These are phyloP conservation scores for Cokeromyces recurvatus DNA, from an alignment of 371 early-diverging fungal genomes.

Conservation along the genomic window DNA sequence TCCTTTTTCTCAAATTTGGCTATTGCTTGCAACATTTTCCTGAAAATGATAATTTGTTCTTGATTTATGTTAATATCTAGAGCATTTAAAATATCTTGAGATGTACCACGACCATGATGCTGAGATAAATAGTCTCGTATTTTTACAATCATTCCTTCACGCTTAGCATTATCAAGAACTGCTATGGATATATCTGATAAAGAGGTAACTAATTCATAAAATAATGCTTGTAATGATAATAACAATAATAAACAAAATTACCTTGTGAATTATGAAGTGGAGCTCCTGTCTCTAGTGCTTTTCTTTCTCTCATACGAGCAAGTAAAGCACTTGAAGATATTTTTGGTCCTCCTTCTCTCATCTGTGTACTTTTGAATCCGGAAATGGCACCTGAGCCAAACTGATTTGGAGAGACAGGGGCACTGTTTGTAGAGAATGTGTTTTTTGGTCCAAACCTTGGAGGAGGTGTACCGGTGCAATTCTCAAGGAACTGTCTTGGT, in stretches of 20 bases:
- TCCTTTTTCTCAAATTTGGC: slow-evolving; percentile 45
- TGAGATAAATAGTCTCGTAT: slow-evolving; percentile 51
- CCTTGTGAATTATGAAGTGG: too few relatives aligned
- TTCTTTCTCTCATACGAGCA: slow-evolving; percentile 47
- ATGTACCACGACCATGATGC: slow-evolving; percentile 45
- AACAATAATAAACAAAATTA: too few relatives aligned
- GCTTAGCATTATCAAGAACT: slow-evolving; percentile 20
- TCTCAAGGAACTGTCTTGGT: slow-evolving; percentile 16
- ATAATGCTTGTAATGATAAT: too few relatives aligned
- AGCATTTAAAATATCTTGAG: slow-evolving; percentile 45
- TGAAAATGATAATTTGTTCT: slow-evolving; percentile 53
- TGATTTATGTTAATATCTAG: slow-evolving; percentile 41
- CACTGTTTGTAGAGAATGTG: slow-evolving; percentile 12
- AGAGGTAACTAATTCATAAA: too few relatives aligned
- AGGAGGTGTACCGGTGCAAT: slow-evolving; percentile 23
- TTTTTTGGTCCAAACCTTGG: slow-evolving; percentile 41
- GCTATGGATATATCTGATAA: slow-evolving; percentile 2
- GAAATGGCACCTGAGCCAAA: slow-evolving; percentile 41
- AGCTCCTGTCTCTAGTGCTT: slow-evolving; percentile 29
- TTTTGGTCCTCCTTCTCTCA: not conserved
- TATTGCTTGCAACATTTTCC: slow-evolving; percentile 65
- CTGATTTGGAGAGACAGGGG: slow-evolving; percentile 16
- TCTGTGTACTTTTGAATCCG: slow-evolving; percentile 26
- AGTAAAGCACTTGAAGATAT: slow-evolving; percentile 31
- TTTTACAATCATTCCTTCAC: slow-evolving; percentile 43